Conservation (phyloP, 2,329 filamentous ascomycete species). For the Thermothelomyces thermophilus region DNA sequence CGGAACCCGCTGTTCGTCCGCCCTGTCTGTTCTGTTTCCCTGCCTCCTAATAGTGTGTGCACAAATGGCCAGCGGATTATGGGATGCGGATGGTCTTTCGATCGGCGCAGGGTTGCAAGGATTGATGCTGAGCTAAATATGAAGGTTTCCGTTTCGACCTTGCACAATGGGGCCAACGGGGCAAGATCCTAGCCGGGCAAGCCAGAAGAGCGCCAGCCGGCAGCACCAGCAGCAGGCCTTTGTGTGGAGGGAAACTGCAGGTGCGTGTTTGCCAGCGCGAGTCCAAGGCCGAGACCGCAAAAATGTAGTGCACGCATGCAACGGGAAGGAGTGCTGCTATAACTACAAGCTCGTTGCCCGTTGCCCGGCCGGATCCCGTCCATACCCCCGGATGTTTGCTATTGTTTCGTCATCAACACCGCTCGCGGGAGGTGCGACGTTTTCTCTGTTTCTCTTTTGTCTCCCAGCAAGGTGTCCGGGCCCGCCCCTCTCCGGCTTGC, state of each 20-base stretch:
- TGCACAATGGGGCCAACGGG: slow-evolving; percentile 4
- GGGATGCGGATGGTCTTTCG: slow-evolving; percentile 5
- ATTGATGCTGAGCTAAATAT: slow-evolving; percentile 11
- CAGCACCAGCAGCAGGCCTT: background rate
- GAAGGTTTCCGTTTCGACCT: slow-evolving; percentile 9
- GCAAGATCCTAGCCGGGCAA: background rate
- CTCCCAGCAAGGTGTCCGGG: background rate
- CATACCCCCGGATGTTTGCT: background rate
- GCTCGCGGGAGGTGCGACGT: background rate
- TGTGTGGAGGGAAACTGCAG: background rate
- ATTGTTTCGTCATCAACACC: background rate
- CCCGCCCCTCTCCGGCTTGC: slow-evolving; percentile 4
- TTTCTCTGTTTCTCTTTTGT: too few relatives aligned
- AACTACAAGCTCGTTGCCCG: slow-evolving; percentile 7
- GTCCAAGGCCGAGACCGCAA: background rate
- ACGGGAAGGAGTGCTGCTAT: slow-evolving; percentile 2
- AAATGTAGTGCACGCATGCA: background rate
- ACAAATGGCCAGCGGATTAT: slow-evolving; percentile 16
- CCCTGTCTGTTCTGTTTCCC: slow-evolving; percentile 1
- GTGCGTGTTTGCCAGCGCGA: background rate
- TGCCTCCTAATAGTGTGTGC: background rate
- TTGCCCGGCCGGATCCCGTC: slow-evolving; percentile 20
- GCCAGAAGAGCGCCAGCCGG: background rate
- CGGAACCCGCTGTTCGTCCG: slow-evolving; percentile 9
- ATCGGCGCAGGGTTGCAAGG: slow-evolving; percentile 18